Percentiles rank a stretch among this genome's conserved stretches.
Conservation (phyloP, 768 basidiomycete species). For the Kwoniella heveanensis region DNA sequence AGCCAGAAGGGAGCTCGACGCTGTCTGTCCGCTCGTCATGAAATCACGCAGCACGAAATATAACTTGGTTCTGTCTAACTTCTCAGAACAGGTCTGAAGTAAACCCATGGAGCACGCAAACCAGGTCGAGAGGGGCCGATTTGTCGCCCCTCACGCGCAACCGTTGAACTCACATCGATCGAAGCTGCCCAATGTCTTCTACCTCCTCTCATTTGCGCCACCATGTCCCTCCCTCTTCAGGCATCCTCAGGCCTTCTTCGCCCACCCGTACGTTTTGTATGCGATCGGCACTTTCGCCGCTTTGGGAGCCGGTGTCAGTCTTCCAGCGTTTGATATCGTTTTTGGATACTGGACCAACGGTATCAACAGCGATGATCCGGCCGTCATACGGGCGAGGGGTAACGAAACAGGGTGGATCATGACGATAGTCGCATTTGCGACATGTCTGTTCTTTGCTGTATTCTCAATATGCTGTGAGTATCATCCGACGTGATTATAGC, state of each 20-base stretch:
- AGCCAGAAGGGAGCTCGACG: too few relatives aligned
- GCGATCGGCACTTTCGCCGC: constrained; percentile 35
- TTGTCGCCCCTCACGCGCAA: background rate
- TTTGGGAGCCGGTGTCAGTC: constrained; percentile 31
- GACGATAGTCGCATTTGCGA: constrained; percentile 35
- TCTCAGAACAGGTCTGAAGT: too few relatives aligned
- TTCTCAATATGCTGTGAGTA: constrained; percentile 44
- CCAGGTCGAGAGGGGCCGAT: background rate
- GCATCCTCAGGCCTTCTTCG: constrained; percentile 21
- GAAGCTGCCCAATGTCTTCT: constrained; percentile 32
- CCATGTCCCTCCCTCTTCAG: constrained; percentile 29
- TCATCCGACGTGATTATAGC: background rate
- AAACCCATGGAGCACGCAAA: background rate
- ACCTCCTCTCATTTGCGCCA: constrained; percentile 43
- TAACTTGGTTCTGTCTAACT: too few relatives aligned
- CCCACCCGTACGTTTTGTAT: constrained; percentile 35
- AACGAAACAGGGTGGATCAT: constrained; percentile 40
- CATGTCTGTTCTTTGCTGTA: constrained; percentile 20
- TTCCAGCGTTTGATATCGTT: constrained; percentile 43
- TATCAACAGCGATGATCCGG: constrained; percentile 14
- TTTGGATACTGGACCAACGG: constrained; percentile 47
- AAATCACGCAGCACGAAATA: too few relatives aligned
- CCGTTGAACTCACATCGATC: constrained; percentile 12
- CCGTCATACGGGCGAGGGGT: constrained; percentile 21
- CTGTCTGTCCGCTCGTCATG: too few relatives aligned